Evolutionary conservation across 441 rosid species (phyloP).

Genomic region (Adansonia madagascariensis): DNA sequence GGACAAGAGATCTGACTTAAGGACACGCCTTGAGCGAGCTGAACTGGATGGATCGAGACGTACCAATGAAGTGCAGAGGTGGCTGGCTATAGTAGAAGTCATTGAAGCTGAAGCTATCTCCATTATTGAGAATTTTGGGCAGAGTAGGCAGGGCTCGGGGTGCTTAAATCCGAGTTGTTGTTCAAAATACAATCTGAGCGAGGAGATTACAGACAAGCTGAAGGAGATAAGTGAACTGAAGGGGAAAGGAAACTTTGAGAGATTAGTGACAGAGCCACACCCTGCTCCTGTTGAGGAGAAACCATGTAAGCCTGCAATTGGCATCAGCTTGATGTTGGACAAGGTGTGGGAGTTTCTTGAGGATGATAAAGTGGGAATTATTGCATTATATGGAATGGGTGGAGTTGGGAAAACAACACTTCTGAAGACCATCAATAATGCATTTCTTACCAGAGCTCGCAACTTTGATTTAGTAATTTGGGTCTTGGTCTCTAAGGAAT

Average conservation of each 20-base stretch:
- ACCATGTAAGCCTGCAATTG: conserved; percentile 44
- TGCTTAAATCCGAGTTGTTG: conserved; percentile 29
- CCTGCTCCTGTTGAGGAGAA: conserved; percentile 36
- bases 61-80: conserved; percentile 40
- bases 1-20: conserved; percentile 46
- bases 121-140: conserved; percentile 28
- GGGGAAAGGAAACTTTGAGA: conserved; percentile 30
- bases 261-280: conserved; percentile 27
- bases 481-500: conserved; percentile 52
- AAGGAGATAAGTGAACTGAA: conserved; percentile 35
- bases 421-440: conserved; percentile 25
- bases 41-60: conserved; percentile 40
- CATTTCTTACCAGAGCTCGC: conserved; percentile 9
- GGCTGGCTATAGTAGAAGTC: conserved; percentile 41
- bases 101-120: conserved; percentile 39
- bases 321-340: conserved; percentile 37
- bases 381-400: conserved; percentile 35
- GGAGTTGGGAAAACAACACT: conserved; percentile 37
- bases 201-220: conserved; percentile 34
- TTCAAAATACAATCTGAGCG: conserved; percentile 35
- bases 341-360: conserved; percentile 36
- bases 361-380: conserved; percentile 28
- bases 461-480: conserved; percentile 44
- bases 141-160: conserved; percentile 30
- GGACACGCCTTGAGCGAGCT: conserved; percentile 31